These are phyloP conservation scores for Aureococcus anophagefferens DNA, from an alignment of 108 stramenopile species.

Conservation along the genomic window DNA sequence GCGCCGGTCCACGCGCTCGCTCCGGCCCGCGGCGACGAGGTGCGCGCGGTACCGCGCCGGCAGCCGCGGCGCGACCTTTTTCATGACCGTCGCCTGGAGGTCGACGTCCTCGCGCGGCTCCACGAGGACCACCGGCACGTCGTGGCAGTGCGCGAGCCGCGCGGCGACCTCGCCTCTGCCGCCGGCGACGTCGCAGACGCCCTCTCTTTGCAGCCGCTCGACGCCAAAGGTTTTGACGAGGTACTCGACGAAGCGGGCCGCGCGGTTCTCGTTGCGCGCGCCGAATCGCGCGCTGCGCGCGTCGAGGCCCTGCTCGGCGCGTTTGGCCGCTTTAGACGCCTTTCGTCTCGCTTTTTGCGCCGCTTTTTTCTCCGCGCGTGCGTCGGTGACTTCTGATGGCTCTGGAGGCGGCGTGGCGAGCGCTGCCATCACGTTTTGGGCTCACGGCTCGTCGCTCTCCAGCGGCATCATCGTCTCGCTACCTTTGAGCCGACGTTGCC, in stretches of 20 bases:
- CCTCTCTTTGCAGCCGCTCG: background rate
- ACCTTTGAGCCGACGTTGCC: no score
- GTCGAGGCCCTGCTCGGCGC: no score
- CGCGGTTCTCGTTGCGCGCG: background rate
- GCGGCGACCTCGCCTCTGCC: constrained; percentile 74
- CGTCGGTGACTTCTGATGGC: no score
- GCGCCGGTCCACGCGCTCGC: constrained; percentile 16
- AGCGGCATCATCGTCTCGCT: no score
- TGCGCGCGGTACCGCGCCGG: constrained; percentile 70
- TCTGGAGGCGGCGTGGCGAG: no score
- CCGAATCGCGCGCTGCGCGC: background rate
- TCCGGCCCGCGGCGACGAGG: constrained; percentile 16
- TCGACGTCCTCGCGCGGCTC: constrained; percentile 58
- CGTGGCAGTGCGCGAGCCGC: constrained; percentile 60
- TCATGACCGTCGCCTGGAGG: constrained; percentile 47
- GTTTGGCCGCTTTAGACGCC: no score
- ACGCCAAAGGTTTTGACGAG: background rate
- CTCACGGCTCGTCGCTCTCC: no score
- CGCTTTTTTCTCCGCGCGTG: no score
- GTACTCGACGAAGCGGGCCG: background rate
- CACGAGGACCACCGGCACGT: constrained; percentile 53
- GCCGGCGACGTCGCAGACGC: constrained; percentile 57
- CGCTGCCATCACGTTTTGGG: no score
- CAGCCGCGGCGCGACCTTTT: constrained; percentile 57
- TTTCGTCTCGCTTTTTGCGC: no score